These are phyloP conservation scores for Nemania sp. DNA, from an alignment of 2,329 filamentous ascomycete genomes.

Conservation along the genomic window DNA sequence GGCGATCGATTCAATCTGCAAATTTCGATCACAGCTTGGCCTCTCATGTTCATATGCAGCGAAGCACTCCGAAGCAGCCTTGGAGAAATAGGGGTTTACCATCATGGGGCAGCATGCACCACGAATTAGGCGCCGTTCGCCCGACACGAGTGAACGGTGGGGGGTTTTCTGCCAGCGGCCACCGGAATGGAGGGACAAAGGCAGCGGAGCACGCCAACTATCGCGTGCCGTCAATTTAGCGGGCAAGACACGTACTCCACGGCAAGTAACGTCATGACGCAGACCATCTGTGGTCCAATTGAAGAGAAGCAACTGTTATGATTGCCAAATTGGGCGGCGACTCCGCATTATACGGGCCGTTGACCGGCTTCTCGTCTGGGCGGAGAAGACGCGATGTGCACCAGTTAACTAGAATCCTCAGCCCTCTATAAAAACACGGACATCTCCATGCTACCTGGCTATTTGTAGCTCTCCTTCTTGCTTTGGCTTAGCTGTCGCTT, in stretches of 20 bases:
- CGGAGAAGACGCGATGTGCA: background rate
- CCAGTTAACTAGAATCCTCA: background rate
- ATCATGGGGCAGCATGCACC: too few relatives aligned
- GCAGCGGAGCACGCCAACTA: too few relatives aligned
- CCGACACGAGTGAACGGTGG: too few relatives aligned
- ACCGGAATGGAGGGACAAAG: too few relatives aligned
- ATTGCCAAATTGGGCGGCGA: constrained; percentile 18
- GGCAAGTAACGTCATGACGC: constrained; percentile 4
- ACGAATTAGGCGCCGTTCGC: too few relatives aligned
- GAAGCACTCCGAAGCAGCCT: too few relatives aligned
- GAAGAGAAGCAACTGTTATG: constrained; percentile 9
- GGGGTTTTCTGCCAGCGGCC: too few relatives aligned
- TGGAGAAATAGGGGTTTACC: too few relatives aligned
- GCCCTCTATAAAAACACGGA: background rate
- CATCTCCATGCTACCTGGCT: background rate
- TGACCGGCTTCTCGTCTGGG: constrained; percentile 2
- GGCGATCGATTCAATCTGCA: too few relatives aligned
- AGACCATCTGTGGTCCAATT: constrained; percentile 11
- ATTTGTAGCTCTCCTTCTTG: background rate
- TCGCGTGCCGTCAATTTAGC: too few relatives aligned
- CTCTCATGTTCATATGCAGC: too few relatives aligned
- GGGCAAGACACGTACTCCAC: background rate
- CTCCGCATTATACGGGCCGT: constrained; percentile 16
- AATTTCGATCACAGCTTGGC: too few relatives aligned
- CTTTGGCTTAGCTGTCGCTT: background rate